phyloP scores from a whole-genome alignment of 176 grass and related monocot genomes.

The Rhynchospora pubera region DNA sequence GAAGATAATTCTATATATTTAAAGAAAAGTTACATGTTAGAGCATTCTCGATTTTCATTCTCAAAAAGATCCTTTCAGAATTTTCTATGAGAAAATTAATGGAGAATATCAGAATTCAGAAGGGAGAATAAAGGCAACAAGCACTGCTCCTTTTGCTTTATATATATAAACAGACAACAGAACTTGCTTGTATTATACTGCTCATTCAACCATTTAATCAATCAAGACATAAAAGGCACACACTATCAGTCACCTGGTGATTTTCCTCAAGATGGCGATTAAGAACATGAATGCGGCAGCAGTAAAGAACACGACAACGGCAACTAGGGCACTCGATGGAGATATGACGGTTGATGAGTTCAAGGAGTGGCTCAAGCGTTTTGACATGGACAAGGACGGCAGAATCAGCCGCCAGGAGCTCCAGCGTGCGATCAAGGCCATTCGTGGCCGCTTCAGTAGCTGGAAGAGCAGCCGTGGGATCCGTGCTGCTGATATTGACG shows the following conservation, averaged over 20 bases:
- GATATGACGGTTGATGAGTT: slow-evolving; percentile 90
- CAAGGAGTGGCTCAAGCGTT: slow-evolving; percentile 76
- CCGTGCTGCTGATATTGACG: slow-evolving; percentile 55
- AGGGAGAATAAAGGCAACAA: slow-evolving; percentile 10
- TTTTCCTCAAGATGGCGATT: background rate
- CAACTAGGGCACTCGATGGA: slow-evolving; percentile 39
- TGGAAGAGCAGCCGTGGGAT: slow-evolving; percentile 65
- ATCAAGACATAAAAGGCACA: background rate
- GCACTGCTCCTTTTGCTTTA: slow-evolving; percentile 8
- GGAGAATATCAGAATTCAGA: background rate
- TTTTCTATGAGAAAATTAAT: background rate
- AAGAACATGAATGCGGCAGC: slow-evolving; percentile 23
- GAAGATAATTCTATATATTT: background rate
- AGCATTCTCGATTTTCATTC: background rate
- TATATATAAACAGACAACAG: background rate
- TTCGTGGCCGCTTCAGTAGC: slow-evolving; percentile 61
- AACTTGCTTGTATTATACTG: background rate
- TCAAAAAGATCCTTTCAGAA: background rate
- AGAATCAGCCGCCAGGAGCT: slow-evolving; percentile 85
- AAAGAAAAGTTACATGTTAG: background rate
- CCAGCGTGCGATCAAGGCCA: slow-evolving; percentile 48
- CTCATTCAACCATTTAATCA: slow-evolving; percentile 10
- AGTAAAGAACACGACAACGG: slow-evolving; percentile 28
- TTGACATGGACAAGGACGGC: slow-evolving; percentile 68
- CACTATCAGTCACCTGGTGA: background rate